A percentile compares a stretch with the other conserved stretches of the same genome.
phyloP scores from a whole-genome alignment of 345 rosid genomes.

The Combretum micranthum region DNA sequence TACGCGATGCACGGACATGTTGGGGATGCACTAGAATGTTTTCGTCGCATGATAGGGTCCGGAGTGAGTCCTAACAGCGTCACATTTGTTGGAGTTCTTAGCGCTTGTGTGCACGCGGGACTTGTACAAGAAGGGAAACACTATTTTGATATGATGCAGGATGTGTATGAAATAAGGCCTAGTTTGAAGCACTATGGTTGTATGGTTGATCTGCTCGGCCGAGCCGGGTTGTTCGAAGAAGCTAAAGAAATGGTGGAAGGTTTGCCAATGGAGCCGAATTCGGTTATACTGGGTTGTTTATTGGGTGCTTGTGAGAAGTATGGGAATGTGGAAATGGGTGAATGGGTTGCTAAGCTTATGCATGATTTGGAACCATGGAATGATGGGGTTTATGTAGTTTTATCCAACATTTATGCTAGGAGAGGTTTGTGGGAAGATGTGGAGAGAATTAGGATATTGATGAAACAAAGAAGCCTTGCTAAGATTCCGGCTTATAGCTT shows the following conservation, averaged over 20 bases:
- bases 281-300: constrained; percentile 75
- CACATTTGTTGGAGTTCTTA: constrained; percentile 69
- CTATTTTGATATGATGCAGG: constrained; percentile 56
- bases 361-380: constrained; percentile 70
- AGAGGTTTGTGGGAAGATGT: constrained; percentile 77
- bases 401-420: constrained; percentile 74
- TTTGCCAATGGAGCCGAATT: constrained; percentile 77
- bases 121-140: constrained; percentile 55
- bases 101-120: constrained; percentile 87
- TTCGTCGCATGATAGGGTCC: constrained; percentile 43
- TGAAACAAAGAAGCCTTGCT: constrained; percentile 46
- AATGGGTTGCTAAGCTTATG: constrained; percentile 73
- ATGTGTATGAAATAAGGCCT: constrained; percentile 40
- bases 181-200: constrained; percentile 66
- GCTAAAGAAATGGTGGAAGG: constrained; percentile 57
- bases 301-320: constrained; percentile 89
- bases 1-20: constrained; percentile 62
- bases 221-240: constrained; percentile 63
- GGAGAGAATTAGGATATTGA: constrained; percentile 53
- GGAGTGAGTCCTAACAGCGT: constrained; percentile 57
- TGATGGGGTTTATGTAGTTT: constrained; percentile 74
- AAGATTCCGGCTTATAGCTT: constrained; percentile 69
- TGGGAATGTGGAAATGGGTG: constrained; percentile 69
- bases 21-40: constrained; percentile 47
- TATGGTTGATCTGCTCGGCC: constrained; percentile 68